Evolutionary conservation across 2,329 filamentous ascomycete genomes (phyloP).

Genomic region (Curvularia lunata): DNA sequence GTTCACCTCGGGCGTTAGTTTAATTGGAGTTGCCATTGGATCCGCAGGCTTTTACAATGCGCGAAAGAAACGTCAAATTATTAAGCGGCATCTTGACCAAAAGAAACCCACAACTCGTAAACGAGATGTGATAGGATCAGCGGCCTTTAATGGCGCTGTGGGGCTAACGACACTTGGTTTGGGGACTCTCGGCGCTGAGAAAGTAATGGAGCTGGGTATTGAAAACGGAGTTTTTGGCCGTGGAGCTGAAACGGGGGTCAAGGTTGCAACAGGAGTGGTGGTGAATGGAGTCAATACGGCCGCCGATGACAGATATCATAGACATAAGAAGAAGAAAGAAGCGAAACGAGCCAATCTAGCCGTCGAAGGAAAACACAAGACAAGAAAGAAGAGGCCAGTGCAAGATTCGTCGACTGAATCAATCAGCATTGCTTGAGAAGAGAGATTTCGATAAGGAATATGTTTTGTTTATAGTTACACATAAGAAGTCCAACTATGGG

Average conservation of each 20-base stretch:
- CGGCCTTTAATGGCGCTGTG: slow-evolving; percentile 1
- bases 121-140: slow-evolving; percentile 3
- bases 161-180: slow-evolving; percentile 2
- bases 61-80: slow-evolving; percentile 5
- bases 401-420: background rate
- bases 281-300: background rate
- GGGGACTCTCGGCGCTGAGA: slow-evolving; percentile 4
- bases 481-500: background rate
- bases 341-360: background rate
- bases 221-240: background rate
- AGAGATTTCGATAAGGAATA: background rate
- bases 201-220: slow-evolving; percentile 2
- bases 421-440: background rate
- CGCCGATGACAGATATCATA: slow-evolving; percentile 3
- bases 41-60: slow-evolving; percentile 7
- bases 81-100: background rate
- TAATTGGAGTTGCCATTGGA: slow-evolving; percentile 4
- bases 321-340: background rate
- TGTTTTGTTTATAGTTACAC: background rate
- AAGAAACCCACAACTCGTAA: background rate
- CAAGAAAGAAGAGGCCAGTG: background rate
- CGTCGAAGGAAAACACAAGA: background rate
- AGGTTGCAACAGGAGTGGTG: slow-evolving; percentile 1
- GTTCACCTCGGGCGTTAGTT: background rate
- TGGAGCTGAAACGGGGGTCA: background rate